Base-by-base conservation (phyloP, 352 stramenopile genomes). In the Globisporangium rhizosaccharum region DNA sequence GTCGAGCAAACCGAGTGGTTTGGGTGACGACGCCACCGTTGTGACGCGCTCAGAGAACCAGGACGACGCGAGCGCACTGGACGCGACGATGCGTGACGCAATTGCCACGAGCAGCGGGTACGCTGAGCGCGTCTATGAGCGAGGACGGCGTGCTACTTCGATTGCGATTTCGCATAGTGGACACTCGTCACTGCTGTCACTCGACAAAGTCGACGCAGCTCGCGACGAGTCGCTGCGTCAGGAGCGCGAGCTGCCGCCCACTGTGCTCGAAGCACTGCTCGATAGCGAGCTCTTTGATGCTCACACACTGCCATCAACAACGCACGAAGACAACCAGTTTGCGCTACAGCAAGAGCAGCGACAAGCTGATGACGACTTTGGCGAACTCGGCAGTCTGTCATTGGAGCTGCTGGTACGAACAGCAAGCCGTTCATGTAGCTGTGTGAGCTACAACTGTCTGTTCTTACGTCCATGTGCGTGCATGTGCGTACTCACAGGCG, bases 231-330 rank as follows among this genome's bases (percentile, higher is more conserved):
- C 28, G 18, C 51, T 36, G 3, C 33, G 33, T 3, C 25, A 52
- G 42, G 17, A 42, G 23, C n/a, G 53, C 23, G 15, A 41, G 14
- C n/a, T 26, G 20, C 36, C 26, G 10, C 66, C 51, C 4, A 84
- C 75, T 15, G 61, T 64, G 14, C 61, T 85, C 1, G 70, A 85
- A 45, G 59, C 62, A 14, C 56, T 87, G 50, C 59, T 84, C 14
- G 75, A 85, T n/a, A 49, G 82, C 25, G 73, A 84, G 20, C 63
- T 87, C 15, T 61, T 87, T 14, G 76, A 79, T n/a, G 63, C 76
- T 30, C 45, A 75, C 48, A 36, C 50, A 51, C 46, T 56, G 6
- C 8, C 63, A 47, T n/a, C 33, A 10, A 15, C 33, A 33, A 41
- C 55, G 18, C 46, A 61, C 6, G 57, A 52, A n/a, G 73, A 61